Evolutionary conservation across 148 eudicot species (phyloP), one percentile per base, ranked within the genome.

Genomic region (Vaccinium myrtillus): DNA sequence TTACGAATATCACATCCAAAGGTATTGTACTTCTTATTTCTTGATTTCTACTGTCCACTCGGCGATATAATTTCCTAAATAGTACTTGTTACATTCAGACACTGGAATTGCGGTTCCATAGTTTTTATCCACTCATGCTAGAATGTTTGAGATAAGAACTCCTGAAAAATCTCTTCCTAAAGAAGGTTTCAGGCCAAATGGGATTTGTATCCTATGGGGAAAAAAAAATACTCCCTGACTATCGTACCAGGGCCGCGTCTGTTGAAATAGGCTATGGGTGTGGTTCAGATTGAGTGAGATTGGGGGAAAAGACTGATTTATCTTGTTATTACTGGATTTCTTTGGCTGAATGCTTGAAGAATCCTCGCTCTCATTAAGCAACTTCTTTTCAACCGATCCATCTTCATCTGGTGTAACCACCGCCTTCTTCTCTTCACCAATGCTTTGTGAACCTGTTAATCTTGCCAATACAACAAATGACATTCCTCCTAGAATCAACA

Each of bases 381-480:
- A 75, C 85, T 88, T 87, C 81, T 83, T 91, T n/a, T 55, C 90
- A 39, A 79, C 75, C 0, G 53, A 65, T 71, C 63, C 75, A 16
- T 56, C 88, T 32, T 77, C 83, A 83, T 36, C 56, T 5, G 30
- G 23, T 13, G 30, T 23, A 27, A 75, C 83, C 27, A 54, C 79
- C 77, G 50, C 77, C 12, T 48, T 76, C 39, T 59, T 81, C 51
- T 75, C 81, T 13, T 73, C 80, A 75, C 39, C 85, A 5, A 87
- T 88, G 9, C 92, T 91, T 82, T 97, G 99, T 0, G 99, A 93
- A 0, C 98, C 99, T 0, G 99, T 97, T 54, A 97, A 67, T 79
- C 98, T 91, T 1, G 99, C 99, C 87, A 97, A 83, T 10, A 90
- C 39, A 32, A 97, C 99, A 83, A 97, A 97, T 6, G 99, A 89